These are phyloP conservation scores for Aspergillus sclerotialis DNA, from an alignment of 2,329 filamentous ascomycete species.

Conservation along the genomic window DNA sequence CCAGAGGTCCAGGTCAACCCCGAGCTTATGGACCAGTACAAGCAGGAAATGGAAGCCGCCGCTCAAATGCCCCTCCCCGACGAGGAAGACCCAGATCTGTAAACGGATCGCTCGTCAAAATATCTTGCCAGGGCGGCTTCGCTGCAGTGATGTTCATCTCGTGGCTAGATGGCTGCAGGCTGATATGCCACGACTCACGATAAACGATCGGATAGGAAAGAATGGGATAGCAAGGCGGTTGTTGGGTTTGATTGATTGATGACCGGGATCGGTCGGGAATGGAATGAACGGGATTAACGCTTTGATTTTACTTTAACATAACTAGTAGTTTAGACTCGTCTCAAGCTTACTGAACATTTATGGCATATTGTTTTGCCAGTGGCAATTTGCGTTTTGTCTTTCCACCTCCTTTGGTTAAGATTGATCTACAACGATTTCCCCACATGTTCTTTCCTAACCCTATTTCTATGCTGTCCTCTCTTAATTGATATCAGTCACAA, in stretches of 20 bases:
- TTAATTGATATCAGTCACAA: no score
- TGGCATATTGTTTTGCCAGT: no score
- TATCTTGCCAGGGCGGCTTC: conserved; percentile 5
- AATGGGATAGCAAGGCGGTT: no score
- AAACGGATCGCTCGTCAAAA: conserved; percentile 20
- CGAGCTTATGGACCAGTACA: conserved; percentile 71
- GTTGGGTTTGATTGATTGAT: conserved; percentile 26
- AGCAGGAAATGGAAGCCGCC: conserved; percentile 80
- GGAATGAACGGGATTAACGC: conserved; percentile 30
- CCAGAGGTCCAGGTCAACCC: conserved; percentile 87
- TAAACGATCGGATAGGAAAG: no score
- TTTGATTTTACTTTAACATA: conserved; percentile 20
- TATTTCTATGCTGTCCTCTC: no score
- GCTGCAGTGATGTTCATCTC: conserved; percentile 3
- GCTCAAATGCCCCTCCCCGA: conserved; percentile 80
- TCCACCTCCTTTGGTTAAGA: no score
- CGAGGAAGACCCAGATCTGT: conserved; percentile 71
- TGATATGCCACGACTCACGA: conserved; percentile 27
- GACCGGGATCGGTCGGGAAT: conserved; percentile 24
- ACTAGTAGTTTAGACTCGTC: conserved; percentile 23
- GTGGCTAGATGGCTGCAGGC: conserved; percentile 13
- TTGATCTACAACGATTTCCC: no score
- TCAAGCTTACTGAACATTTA: no score
- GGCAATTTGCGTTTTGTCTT: no score
- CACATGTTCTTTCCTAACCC: no score